Evolutionary conservation across 2,329 filamentous ascomycete species (phyloP).

Genomic region (Ophiosphaerella herpotricha): DNA sequence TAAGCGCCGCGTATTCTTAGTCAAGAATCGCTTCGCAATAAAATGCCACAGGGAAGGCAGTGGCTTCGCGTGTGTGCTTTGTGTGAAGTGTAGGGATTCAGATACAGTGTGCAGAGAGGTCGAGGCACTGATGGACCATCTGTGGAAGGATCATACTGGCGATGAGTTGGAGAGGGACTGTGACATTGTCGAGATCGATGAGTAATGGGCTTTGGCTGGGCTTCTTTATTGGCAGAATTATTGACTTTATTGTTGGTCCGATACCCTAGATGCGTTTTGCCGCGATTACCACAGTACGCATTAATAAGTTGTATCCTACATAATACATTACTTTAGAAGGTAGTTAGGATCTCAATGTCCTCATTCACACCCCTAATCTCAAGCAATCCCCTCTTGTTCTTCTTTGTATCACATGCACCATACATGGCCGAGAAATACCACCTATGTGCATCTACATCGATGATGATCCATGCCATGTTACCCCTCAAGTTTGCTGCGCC

Average conservation of each 20-base stretch:
- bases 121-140: conserved; percentile 36
- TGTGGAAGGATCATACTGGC: conserved; percentile 38
- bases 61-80: conserved; percentile 39
- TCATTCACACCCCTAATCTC: conserved; percentile 10
- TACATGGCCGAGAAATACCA: conserved; percentile 42
- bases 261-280: background rate
- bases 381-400: conserved; percentile 12
- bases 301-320: background rate
- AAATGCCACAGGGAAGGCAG: conserved; percentile 38
- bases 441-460: conserved; percentile 40
- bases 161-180: conserved; percentile 33
- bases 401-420: conserved; percentile 19
- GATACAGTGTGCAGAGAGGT: conserved; percentile 36
- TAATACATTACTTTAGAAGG: conserved; percentile 12
- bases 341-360: conserved; percentile 16
- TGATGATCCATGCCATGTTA: conserved; percentile 33
- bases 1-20: conserved; percentile 23
- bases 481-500: conserved; percentile 32
- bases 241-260: background rate
- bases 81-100: conserved; percentile 24
- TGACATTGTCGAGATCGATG: conserved; percentile 27
- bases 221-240: background rate
- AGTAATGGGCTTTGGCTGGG: background rate
- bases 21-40: conserved; percentile 36
- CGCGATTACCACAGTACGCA: background rate